A percentile compares a stretch with the other conserved stretches of the same genome.
Conservation (phyloP, 164 flowering plant genomes). For the Macadamia tetraphylla region DNA sequence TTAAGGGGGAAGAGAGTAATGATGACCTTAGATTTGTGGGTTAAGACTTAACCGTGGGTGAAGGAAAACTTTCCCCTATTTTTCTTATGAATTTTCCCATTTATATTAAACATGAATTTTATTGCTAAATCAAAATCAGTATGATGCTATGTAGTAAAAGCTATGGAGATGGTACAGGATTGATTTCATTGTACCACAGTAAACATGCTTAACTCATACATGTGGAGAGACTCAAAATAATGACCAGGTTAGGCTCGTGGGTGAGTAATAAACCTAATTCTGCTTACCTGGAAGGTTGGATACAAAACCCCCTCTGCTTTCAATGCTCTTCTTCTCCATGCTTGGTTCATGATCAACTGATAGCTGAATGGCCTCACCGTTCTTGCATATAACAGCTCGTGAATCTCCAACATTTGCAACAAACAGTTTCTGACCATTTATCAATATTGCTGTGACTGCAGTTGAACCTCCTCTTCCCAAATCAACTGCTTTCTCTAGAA, state of each 20-base stretch:
- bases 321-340: slow-evolving; percentile 52
- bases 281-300: slow-evolving; percentile 69
- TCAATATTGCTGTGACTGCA: slow-evolving; percentile 87
- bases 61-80: too few species aligned
- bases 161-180: too few species aligned
- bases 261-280: not conserved
- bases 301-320: slow-evolving; percentile 85
- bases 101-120: too few species aligned
- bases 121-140: too few species aligned
- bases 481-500: slow-evolving; percentile 65
- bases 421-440: slow-evolving; percentile 68
- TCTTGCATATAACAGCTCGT: slow-evolving; percentile 69
- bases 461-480: slow-evolving; percentile 93
- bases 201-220: too few species aligned
- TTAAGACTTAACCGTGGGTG: too few species aligned
- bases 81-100: too few species aligned
- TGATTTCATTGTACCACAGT: too few species aligned
- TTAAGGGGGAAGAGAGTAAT: too few species aligned
- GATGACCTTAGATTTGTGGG: too few species aligned
- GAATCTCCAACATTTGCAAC: slow-evolving; percentile 95
- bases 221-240: too few species aligned
- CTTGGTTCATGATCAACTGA: slow-evolving; percentile 91
- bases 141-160: too few species aligned
- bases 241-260: not conserved
- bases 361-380: slow-evolving; percentile 76